Conservation (phyloP, 1,284 basidiomycete species). For the Abortiporus biennis region DNA sequence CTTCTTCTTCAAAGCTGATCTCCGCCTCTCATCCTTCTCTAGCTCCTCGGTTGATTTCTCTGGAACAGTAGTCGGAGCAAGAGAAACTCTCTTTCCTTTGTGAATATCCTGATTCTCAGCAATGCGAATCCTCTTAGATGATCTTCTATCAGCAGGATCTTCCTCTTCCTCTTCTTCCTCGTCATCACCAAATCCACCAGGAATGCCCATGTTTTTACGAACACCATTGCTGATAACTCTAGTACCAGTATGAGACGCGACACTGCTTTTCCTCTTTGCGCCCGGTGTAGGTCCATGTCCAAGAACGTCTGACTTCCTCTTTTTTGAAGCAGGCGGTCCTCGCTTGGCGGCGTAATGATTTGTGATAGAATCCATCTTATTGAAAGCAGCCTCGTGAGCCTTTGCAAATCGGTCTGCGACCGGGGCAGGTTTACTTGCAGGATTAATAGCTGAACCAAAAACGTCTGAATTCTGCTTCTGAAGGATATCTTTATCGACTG, state of each 20-base stretch:
- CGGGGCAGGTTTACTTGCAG: background rate
- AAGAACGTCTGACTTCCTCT: conserved; percentile 36
- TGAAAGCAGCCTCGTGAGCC: conserved; percentile 57
- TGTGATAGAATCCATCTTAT: conserved; percentile 73
- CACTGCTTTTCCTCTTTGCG: conserved; percentile 32
- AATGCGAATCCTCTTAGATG: conserved; percentile 38
- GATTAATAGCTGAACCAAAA: background rate
- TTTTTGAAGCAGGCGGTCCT: conserved; percentile 30
- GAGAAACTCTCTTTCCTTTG: conserved; percentile 27
- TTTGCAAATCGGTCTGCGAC: conserved; percentile 46
- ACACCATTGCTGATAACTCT: conserved; percentile 45
- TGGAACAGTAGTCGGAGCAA: conserved; percentile 19
- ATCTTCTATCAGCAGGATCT: conserved; percentile 19
- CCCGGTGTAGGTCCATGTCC: conserved; percentile 30
- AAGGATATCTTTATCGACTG: conserved; percentile 29
- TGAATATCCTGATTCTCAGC: conserved; percentile 24
- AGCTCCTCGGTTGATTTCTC: conserved; percentile 24
- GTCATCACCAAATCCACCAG: conserved; percentile 52
- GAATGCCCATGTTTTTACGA: conserved; percentile 37
- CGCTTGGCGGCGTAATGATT: conserved; percentile 51
- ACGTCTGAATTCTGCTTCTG: conserved; percentile 5
- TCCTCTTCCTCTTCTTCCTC: conserved; percentile 36
- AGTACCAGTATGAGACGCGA: conserved; percentile 22
- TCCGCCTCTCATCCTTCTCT: conserved; percentile 21
- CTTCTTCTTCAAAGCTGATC: conserved; percentile 31